Evolutionary conservation across 306 rosid genomes (phyloP), one percentile per base, ranked within the genome.

Genomic region (Dalbergia cultrata): DNA sequence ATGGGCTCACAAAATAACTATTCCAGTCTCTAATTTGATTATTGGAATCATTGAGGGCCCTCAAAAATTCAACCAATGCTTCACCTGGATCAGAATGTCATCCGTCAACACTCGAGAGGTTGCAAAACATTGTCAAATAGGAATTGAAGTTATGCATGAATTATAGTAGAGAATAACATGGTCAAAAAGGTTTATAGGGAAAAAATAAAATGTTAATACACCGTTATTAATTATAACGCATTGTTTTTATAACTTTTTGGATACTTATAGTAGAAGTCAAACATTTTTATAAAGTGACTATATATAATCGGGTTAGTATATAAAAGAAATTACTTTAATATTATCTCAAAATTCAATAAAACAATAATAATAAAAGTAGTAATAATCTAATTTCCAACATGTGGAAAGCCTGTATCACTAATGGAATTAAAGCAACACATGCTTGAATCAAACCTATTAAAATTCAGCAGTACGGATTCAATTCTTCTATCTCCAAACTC

Each of bases 21-120:
- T 91, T 79, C 99, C 99, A 95, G 50, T 91, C 97, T 53, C 76
- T 85, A 67, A 93, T 84, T 70, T 64, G 89, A 72, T 86, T 68
- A 34, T 82, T 82, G 50, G 97, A 84, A 88, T 93, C 96, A 72
- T 95, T 90, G 50, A 95, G 94, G n/a, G 66, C 82, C 57, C 1
- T 78, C 67, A 88, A 85, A 71, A 95, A 74, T 73, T 87, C 93
- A 44, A 83, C 33, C 85, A 95, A 74, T 58, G 99, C 98, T 77
- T 90, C 94, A 75, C 94, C 99, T 95, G 91, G 19, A 82, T 62
- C 49, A 77, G 72, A 78, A 70, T 10, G 12, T 43, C 9, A 43
- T 9, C 11, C 9, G 49, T 39, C 72, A 35, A 35, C 13, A 31
- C 26, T 74, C 59, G 12, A 61, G 7, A 62, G 39, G 41, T 8